Percentiles rank a stretch among this genome's conserved stretches.
Conservation (phyloP, 2,329 filamentous ascomycete genomes). For the Paecilomyces fulvus region DNA sequence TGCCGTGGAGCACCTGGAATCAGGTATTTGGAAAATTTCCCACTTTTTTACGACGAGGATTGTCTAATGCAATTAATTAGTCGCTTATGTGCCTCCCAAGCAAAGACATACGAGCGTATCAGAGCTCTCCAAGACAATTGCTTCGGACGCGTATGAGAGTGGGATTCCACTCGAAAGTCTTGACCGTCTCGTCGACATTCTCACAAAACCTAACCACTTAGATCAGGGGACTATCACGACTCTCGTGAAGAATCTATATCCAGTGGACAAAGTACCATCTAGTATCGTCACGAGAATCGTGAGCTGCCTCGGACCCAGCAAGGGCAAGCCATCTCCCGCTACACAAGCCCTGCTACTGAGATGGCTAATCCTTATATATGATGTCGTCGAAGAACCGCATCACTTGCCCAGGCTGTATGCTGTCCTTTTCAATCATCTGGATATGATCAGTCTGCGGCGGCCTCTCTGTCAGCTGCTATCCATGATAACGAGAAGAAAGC, state of each 20-base stretch:
- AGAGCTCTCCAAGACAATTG: slow-evolving; percentile 54
- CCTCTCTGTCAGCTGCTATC: slow-evolving; percentile 68
- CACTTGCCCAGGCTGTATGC: slow-evolving; percentile 63
- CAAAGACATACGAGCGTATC: slow-evolving; percentile 56
- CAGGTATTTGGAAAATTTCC: slow-evolving; percentile 16
- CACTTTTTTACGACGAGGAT: not conserved
- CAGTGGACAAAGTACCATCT: slow-evolving; percentile 54
- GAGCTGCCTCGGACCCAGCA: slow-evolving; percentile 67
- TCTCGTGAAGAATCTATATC: slow-evolving; percentile 68
- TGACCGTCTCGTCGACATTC: slow-evolving; percentile 55
- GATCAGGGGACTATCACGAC: slow-evolving; percentile 66
- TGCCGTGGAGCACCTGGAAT: slow-evolving; percentile 29
- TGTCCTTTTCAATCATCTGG: slow-evolving; percentile 71
- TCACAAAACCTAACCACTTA: slow-evolving; percentile 58
- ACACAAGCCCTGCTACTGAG: slow-evolving; percentile 64
- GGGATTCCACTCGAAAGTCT: slow-evolving; percentile 58
- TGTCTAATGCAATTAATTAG: slow-evolving; percentile 11
- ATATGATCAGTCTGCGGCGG: slow-evolving; percentile 67
- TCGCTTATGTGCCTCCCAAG: slow-evolving; percentile 49
- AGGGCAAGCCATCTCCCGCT: slow-evolving; percentile 61
- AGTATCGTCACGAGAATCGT: slow-evolving; percentile 58
- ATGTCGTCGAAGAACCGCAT: slow-evolving; percentile 55
- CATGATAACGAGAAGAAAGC: slow-evolving; percentile 68
- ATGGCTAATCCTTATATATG: slow-evolving; percentile 72
- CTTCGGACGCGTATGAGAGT: slow-evolving; percentile 55